A percentile compares a stretch with the other conserved stretches of the same genome.
Conservation (phyloP, 345 rosid genomes). For the Acer negundo region DNA sequence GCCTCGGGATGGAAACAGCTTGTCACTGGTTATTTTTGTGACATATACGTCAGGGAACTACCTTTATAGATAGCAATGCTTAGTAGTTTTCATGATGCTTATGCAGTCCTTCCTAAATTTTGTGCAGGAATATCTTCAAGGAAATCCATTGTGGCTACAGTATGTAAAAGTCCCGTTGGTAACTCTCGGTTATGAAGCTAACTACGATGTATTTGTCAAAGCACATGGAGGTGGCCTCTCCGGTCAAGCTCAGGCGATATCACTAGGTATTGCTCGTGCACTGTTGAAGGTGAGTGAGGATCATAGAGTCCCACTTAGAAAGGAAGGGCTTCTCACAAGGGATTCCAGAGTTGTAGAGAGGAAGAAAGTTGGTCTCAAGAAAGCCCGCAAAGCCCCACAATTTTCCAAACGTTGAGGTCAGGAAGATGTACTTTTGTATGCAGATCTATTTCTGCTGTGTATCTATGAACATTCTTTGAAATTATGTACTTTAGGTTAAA, state of each 20-base stretch:
- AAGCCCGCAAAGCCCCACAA: constrained; percentile 96
- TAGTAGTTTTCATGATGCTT: background rate
- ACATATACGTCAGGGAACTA: background rate
- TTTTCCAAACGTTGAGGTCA: constrained; percentile 75
- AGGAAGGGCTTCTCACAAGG: constrained; percentile 85
- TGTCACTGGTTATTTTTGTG: background rate
- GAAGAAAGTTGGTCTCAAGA: constrained; percentile 93
- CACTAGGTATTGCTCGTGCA: constrained; percentile 90
- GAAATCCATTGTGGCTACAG: constrained; percentile 95
- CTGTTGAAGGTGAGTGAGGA: constrained; percentile 72
- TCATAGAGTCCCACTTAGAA: constrained; percentile 72
- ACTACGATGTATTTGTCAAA: constrained; percentile 87
- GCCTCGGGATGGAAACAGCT: background rate
- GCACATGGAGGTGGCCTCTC: constrained; percentile 96
- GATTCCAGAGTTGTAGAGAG: constrained; percentile 90
- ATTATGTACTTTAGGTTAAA: background rate
- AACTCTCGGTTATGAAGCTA: constrained; percentile 79
- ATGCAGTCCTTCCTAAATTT: background rate
- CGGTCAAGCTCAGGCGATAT: constrained; percentile 97
- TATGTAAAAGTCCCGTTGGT: constrained; percentile 77
- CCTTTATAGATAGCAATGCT: background rate
- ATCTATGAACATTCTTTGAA: background rate
- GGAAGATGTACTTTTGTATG: constrained; percentile 4
- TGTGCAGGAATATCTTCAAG: constrained; percentile 89
- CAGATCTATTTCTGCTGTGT: constrained; percentile 4